Base-by-base conservation (phyloP, 2,329 filamentous ascomycete species). In the Sclerotiophoma versabilis region DNA sequence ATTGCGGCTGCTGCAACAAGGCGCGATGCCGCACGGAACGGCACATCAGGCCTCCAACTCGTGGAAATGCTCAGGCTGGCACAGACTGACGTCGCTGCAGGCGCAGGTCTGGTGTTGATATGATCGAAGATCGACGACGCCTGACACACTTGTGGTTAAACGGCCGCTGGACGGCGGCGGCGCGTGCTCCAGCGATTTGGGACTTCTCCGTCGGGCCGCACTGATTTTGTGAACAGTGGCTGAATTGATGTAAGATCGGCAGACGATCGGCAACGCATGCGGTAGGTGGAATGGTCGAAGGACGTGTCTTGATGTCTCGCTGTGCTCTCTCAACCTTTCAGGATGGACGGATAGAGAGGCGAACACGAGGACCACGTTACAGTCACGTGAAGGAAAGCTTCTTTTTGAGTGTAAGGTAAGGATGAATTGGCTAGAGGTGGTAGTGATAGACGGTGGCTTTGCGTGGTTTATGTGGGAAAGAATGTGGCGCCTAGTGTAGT, bases 101-200 rank as follows among this genome's bases (percentile, higher is more conserved):
- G 38, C 47, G 39, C 25, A 44, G n/a, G n/a, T 20, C 29, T 44
- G 51, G 32, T 32, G 50, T 33, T 19, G 20, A 14, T n/a, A 14
- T 42, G 43, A n/a, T n/a, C n/a, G 23, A 29, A 8, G 39, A 54
- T 54, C 51, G 45, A 44, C 45, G 45, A 26, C 39, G 33, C 33
- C 32, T 27, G 45, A 15, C n/a, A 20, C 33, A 34, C 38, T 39
- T 49, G 20, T 29, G 51, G 51, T 38, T 49, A 54, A 49, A 49
- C 39, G 44, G 32, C 51, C 44, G 49, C 49, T 29, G 44, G n/a
- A 30, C 25, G 20, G 25, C 22, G 20, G 19, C 44, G 44, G 44
- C 51, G 45, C 37, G 50, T 44, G 51, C 38, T 45, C 51, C 45
- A 54, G 33, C 51, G 38, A 43, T 39, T 49, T 54, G 51, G 51